A percentile compares a stretch with the other conserved stretches of the same genome.
These are phyloP conservation scores for Nicotiana obtusifolia DNA, from an alignment of 257 asterid species.

Conservation along the genomic window DNA sequence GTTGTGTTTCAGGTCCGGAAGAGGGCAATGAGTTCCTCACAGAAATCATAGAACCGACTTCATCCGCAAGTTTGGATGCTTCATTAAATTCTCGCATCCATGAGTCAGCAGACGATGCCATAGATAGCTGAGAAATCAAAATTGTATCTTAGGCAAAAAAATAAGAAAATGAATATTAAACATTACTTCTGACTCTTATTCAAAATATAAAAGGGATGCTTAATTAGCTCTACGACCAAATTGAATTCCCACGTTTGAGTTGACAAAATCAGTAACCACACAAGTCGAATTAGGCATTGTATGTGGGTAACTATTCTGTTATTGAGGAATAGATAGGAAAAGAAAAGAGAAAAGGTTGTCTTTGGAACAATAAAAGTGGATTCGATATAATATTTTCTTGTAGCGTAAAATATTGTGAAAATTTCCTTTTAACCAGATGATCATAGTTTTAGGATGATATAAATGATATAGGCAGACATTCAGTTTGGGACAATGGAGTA, in stretches of 20 bases:
- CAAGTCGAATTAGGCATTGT: neutral
- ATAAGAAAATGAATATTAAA: neutral
- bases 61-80: constrained; percentile 23
- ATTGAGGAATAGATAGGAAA: neutral
- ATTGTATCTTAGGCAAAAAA: neutral
- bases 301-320: neutral
- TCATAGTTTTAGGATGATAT: neutral
- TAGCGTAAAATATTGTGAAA: neutral
- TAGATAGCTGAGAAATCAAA: constrained; percentile 6
- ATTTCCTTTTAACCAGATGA: no score
- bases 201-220: neutral
- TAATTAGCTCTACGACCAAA: neutral
- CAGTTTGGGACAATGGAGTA: neutral
- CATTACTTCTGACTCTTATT: neutral
- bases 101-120: constrained; percentile 23
- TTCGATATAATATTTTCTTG: neutral
- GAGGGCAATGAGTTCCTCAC: constrained; percentile 11
- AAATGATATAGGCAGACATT: neutral
- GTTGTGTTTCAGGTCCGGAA: constrained; percentile 16
- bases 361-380: neutral
- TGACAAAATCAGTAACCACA: neutral
- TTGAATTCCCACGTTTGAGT: neutral
- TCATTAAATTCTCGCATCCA: constrained; percentile 20
- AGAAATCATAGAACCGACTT: constrained; percentile 14
- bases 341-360: neutral